Base-by-base conservation (phyloP, 768 basidiomycete species). In the Termitomyces bulborhizus region DNA sequence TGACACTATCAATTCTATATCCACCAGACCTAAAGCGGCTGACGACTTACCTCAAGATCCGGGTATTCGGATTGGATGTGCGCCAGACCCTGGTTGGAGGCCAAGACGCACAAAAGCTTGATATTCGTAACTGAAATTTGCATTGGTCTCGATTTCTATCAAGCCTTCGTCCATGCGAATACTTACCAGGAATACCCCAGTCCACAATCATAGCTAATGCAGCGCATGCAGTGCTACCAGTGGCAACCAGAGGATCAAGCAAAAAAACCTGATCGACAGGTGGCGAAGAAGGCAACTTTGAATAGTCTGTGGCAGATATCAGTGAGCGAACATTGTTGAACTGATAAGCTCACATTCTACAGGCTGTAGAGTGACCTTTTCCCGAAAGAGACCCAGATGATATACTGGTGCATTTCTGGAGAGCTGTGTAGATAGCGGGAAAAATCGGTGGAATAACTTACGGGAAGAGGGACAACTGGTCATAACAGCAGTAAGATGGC, bases 231-330 rank as follows among this genome's bases (percentile, higher is more conserved):
- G 96, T 98, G 11, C 93, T 90, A 50, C 94, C 96, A 3, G 96
- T 98, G 0, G 96, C 96, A 63, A 98, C 86, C 32, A 98, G 72
- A 16, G 96, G 96, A 62, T 98, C 96, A 31, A 98, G 76, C 24
- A 98, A 74, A 71, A 85, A 92, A n/a, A 93, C 85, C 40, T 81
- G 70, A 64, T 98, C 95, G 13, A 95, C 81, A 0, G 86, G 83
- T 3, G 87, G 83, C 8, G 74, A 72, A 37, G 83, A 72, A 12
- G 93, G 94, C 36, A 96, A 77, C 72, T 95, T 95, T 50, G 92
- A 94, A 70, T 93, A 92, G 68, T 96, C 93, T 95, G 32, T 54
- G 1, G 34, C 44, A 32, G 9, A 46, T 41, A 40, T 24, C 26
- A 46, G 46, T 34, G 6, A 55, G 27, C 15, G 48, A 46, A 42